Evolutionary conservation across 176 grass and related monocot genomes (phyloP).

Genomic region (Bonia amplexicaulis): DNA sequence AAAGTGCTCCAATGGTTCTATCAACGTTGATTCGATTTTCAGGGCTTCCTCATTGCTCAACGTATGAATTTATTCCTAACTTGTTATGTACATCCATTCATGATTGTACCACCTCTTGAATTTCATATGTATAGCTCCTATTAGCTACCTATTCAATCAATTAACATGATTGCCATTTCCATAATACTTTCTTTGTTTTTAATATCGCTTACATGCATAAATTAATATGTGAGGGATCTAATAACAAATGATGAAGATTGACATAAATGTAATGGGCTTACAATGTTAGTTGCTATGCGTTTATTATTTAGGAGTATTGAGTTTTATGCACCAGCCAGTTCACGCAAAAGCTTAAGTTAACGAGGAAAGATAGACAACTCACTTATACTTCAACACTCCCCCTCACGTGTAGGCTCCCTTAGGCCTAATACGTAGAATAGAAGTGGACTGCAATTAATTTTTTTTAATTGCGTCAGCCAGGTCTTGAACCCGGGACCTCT

Average conservation of each 20-base stretch:
- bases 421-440: no score
- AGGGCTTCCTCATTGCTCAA: slow-evolving; percentile 67
- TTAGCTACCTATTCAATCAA: background rate
- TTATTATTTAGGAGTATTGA: slow-evolving; percentile 8
- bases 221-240: slow-evolving; percentile 2
- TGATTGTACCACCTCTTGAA: background rate
- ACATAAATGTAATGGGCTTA: background rate
- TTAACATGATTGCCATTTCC: background rate
- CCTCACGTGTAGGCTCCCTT: no score
- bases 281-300: background rate
- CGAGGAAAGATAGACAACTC: no score
- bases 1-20: slow-evolving; percentile 31
- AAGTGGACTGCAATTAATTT: no score
- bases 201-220: background rate
- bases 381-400: no score
- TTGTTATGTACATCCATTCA: background rate
- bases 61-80: slow-evolving; percentile 38
- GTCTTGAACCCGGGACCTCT: no score
- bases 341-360: no score
- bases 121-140: background rate
- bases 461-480: no score
- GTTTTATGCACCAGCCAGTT: no score
- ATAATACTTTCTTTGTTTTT: background rate
- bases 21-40: slow-evolving; percentile 33
- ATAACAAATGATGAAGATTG: background rate